Evolutionary conservation across 2,329 filamentous ascomycete genomes (phyloP).

Genomic region (Colletotrichum tanaceti): DNA sequence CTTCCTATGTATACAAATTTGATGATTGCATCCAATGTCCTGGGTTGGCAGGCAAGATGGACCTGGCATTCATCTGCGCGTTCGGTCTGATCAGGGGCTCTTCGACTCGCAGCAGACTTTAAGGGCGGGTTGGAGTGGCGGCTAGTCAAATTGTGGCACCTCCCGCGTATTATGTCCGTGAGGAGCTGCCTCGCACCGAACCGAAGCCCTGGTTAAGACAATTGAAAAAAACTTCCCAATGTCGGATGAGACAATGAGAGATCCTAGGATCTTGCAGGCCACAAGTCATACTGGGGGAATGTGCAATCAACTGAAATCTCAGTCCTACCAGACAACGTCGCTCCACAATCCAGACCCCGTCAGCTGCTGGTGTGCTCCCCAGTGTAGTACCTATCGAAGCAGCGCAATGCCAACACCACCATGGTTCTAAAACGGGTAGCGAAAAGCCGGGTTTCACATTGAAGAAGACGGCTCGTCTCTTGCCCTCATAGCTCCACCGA

Average conservation of each 20-base stretch:
- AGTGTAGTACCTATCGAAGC: background rate
- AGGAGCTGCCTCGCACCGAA: background rate
- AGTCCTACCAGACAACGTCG: background rate
- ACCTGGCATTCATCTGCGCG: background rate
- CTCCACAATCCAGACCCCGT: background rate
- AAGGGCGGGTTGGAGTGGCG: background rate
- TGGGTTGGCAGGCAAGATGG: background rate
- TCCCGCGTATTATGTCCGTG: background rate
- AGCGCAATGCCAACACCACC: background rate
- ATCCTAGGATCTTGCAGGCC: background rate
- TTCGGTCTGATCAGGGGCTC: too few relatives aligned
- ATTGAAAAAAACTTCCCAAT: background rate
- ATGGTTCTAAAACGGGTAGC: too few relatives aligned
- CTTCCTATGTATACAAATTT: background rate
- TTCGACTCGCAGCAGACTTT: background rate
- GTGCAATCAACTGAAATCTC: background rate
- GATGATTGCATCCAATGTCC: background rate
- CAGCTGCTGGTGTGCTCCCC: background rate
- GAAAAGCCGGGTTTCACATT: background rate
- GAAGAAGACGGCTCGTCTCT: conserved; percentile 2
- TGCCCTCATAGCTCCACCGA: background rate
- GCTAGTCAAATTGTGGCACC: background rate
- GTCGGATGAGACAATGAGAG: background rate
- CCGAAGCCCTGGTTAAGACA: conserved; percentile 5
- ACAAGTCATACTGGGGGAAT: background rate